A percentile compares a stretch with the other conserved stretches of the same genome.
Conservation (phyloP, 1,284 basidiomycete species). For the Filobasidium uniguttulatum region DNA sequence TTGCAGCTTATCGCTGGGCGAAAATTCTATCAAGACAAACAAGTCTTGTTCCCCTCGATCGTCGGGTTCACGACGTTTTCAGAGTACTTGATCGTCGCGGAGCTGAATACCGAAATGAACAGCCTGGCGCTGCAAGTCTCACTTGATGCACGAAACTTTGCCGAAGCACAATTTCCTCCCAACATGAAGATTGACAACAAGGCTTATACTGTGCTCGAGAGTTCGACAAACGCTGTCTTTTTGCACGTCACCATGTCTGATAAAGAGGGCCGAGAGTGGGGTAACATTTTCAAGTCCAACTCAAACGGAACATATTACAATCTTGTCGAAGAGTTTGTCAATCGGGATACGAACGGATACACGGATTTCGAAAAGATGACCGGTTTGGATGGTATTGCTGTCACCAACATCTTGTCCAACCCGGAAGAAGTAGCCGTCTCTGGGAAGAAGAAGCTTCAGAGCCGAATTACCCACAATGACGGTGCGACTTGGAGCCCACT, state of each 20-base stretch:
- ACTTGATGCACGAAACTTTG: constrained; percentile 71
- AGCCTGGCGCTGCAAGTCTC: constrained; percentile 78
- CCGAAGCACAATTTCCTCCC: constrained; percentile 77
- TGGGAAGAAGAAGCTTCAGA: constrained; percentile 64
- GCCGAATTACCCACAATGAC: constrained; percentile 91
- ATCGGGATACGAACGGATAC: constrained; percentile 70
- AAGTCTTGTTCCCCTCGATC: constrained; percentile 67
- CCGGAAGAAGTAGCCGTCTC: constrained; percentile 58
- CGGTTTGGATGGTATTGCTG: constrained; percentile 85
- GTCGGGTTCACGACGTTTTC: constrained; percentile 95
- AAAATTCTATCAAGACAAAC: constrained; percentile 58
- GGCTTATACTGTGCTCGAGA: constrained; percentile 80
- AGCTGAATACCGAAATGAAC: constrained; percentile 51
- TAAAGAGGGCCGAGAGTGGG: constrained; percentile 61
- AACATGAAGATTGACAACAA: constrained; percentile 76
- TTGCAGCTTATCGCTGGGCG: constrained; percentile 67
- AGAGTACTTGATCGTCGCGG: constrained; percentile 85
- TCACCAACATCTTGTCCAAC: constrained; percentile 82
- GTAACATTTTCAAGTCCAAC: constrained; percentile 84
- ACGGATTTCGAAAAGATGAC: constrained; percentile 98
- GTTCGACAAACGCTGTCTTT: constrained; percentile 83
- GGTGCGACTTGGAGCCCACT: constrained; percentile 80
- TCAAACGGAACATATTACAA: constrained; percentile 96
- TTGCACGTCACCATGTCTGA: constrained; percentile 87
- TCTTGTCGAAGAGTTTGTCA: constrained; percentile 71